Evolutionary conservation across 2,329 filamentous ascomycete genomes (phyloP), one percentile per base, ranked within the genome.

Genomic region (Diaporthe australafricana): DNA sequence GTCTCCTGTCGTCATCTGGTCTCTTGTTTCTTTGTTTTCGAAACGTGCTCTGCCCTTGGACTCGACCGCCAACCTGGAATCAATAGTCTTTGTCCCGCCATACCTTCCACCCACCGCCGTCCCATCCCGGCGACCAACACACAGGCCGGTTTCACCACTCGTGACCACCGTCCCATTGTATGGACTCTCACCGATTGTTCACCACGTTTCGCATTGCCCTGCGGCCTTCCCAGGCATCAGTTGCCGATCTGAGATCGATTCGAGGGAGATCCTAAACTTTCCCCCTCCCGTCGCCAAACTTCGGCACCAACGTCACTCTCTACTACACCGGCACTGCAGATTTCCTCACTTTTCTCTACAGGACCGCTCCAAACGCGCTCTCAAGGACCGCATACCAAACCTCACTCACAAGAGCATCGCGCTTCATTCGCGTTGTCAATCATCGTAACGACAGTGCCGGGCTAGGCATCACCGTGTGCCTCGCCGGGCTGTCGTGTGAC

Each of bases 401-500:
- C 17, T 42, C 42, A 52, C 22, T 20, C 22, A 50, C 30, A 30
- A 40, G 22, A 5, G 16, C n/a, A 40, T n/a, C 48, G 67, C 56
- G 72, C 67, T 67, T 70, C 67, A 30, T 48, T 53, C 68, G 56
- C 45, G 27, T 32, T 6, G 27, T 20, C 30, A 66, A 52, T 40
- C 6, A 42, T 8, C 42, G 11, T 60, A 30, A 30, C 55, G n/a
- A 35, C 27, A 50, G 30, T 50, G 53, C 38, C 53, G 45, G 35
- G 25, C 22, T 22, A 50, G 42, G 38, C 45, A 32, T 27, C 8
- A n/a, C n/a, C 14, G n/a, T 20, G 32, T 48, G 47, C 53, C 56
- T 50, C 62, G 65, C 65, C 38, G 67, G 71, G 52, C 63, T 68
- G 71, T 71, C 73, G 73, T 72, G 72, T 73, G 73, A 80, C 77